These are phyloP conservation scores for Colletotrichum spinosum DNA, from an alignment of 2,329 filamentous ascomycete species.

Conservation along the genomic window DNA sequence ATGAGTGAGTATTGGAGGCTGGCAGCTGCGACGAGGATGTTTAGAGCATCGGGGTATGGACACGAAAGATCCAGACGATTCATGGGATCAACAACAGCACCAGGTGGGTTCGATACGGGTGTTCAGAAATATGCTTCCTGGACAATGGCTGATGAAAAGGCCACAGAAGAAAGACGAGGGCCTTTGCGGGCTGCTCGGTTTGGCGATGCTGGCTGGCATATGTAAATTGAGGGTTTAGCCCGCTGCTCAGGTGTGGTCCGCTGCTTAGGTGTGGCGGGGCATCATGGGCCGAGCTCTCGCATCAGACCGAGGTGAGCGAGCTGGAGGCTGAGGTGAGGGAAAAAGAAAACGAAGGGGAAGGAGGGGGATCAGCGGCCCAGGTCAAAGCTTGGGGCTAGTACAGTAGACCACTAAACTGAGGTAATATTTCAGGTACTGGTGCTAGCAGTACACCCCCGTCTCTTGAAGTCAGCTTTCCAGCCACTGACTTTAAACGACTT, in stretches of 20 bases:
- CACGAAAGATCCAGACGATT: neutral
- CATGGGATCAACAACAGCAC: neutral
- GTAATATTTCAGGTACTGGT: no score
- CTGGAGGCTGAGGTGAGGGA: no score
- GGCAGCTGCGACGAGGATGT: neutral
- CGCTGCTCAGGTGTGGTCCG: no score
- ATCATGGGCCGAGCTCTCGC: slow-evolving; percentile 8
- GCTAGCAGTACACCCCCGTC: no score
- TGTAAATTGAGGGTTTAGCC: neutral
- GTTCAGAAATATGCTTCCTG: no score
- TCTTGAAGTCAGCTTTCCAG: no score
- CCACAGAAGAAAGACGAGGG: no score
- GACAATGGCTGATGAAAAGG: no score
- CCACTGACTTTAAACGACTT: no score
- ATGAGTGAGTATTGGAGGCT: slow-evolving; percentile 4
- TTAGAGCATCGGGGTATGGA: neutral
- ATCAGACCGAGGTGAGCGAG: no score
- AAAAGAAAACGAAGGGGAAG: neutral
- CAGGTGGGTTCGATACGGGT: no score
- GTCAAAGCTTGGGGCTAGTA: neutral
- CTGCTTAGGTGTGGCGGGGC: slow-evolving; percentile 7
- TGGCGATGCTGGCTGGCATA: slow-evolving; percentile 11
- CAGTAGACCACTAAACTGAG: no score
- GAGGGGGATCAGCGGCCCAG: slow-evolving; percentile 34
- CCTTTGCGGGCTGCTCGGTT: neutral